These are phyloP conservation scores for Echinosophora koreensis DNA, from an alignment of 306 rosid genomes.

Conservation along the genomic window DNA sequence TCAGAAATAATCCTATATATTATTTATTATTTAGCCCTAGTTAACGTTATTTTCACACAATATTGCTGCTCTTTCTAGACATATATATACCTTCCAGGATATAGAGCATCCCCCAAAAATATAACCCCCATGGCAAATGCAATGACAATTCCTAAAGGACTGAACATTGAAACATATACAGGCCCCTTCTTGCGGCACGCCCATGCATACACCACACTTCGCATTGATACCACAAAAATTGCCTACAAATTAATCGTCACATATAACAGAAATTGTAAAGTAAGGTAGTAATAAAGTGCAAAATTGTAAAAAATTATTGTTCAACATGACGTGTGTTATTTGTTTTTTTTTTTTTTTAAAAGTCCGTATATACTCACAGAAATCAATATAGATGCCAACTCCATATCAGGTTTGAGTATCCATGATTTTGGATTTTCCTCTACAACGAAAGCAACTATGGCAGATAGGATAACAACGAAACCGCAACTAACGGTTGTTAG, in stretches of 20 bases:
- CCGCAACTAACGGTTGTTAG: conserved; percentile 18
- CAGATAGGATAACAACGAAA: conserved; percentile 34
- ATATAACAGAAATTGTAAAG: background rate
- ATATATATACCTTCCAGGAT: conserved; percentile 48
- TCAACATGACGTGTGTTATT: too few species aligned
- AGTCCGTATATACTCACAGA: conserved; percentile 15
- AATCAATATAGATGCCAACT: background rate
- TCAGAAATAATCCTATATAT: too few species aligned
- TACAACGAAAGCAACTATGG: conserved; percentile 38
- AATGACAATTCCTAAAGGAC: conserved; percentile 56
- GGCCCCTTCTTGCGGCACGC: conserved; percentile 56
- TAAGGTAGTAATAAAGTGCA: too few species aligned
- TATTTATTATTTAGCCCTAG: background rate
- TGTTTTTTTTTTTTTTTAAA: too few species aligned
- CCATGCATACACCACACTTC: conserved; percentile 48
- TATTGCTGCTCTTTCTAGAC: background rate
- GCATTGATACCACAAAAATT: conserved; percentile 31
- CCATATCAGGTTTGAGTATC: conserved; percentile 36
- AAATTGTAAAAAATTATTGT: too few species aligned
- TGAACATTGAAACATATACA: conserved; percentile 53
- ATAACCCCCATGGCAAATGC: conserved; percentile 52
- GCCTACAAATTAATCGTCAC: conserved; percentile 43
- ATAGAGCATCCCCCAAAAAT: conserved; percentile 54
- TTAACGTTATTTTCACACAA: background rate
- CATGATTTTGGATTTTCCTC: conserved; percentile 40